These are phyloP conservation scores for Arachis hypogaea DNA, from an alignment of 306 rosid species.

Conservation along the genomic window DNA sequence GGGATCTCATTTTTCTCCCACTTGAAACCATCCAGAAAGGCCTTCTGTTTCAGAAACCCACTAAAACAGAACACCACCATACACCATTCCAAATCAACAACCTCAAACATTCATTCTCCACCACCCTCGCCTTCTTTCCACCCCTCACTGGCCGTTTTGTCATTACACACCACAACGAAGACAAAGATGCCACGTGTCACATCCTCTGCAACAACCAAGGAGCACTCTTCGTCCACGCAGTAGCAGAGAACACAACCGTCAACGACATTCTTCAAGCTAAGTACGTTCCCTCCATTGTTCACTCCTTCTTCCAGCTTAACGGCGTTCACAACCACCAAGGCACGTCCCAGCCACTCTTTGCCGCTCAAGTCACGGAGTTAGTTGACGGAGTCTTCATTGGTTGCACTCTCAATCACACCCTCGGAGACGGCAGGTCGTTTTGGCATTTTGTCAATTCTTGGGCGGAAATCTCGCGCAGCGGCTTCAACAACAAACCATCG, in stretches of 20 bases:
- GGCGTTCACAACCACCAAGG: constrained; percentile 31
- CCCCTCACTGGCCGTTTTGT: constrained; percentile 43
- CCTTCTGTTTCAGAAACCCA: constrained; percentile 27
- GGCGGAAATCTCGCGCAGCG: constrained; percentile 44
- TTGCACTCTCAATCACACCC: constrained; percentile 31
- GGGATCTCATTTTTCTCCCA: constrained; percentile 39
- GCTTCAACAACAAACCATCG: background rate
- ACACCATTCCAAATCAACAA: constrained; percentile 2
- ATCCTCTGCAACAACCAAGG: constrained; percentile 43
- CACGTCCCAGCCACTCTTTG: constrained; percentile 42
- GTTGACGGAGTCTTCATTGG: constrained; percentile 53
- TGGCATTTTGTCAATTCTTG: constrained; percentile 55
- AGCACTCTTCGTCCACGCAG: constrained; percentile 42
- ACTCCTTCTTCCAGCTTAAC: constrained; percentile 45
- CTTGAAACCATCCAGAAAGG: constrained; percentile 39
- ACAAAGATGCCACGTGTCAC: constrained; percentile 12
- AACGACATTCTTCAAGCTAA: constrained; percentile 36
- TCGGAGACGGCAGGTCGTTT: constrained; percentile 40
- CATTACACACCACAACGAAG: background rate
- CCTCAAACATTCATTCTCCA: constrained; percentile 41
- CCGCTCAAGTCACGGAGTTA: constrained; percentile 54
- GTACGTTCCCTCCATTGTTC: constrained; percentile 36
- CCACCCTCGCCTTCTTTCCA: constrained; percentile 35
- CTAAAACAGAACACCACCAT: background rate
- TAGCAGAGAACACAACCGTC: constrained; percentile 1